phyloP scores from a whole-genome alignment of 345 rosid genomes.

The Bruguiera gymnorhiza region DNA sequence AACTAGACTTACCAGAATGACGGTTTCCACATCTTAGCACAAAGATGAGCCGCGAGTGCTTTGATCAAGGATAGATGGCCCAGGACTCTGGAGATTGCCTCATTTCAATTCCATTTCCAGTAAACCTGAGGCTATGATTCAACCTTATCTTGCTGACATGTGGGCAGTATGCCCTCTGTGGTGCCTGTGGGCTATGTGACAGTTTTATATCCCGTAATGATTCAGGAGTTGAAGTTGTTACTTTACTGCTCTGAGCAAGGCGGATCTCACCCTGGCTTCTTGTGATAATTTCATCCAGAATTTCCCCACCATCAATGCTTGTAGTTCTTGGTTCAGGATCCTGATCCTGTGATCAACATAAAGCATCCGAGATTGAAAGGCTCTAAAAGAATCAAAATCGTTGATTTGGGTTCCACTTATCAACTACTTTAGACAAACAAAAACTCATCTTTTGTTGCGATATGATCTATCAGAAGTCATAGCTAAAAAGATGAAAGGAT shows the following conservation, averaged over 20 bases:
- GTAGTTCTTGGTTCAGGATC: constrained; percentile 31
- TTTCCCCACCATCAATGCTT: constrained; percentile 50
- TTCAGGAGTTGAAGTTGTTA: constrained; percentile 42
- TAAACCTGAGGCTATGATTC: constrained; percentile 37
- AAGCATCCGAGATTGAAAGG: constrained; percentile 5
- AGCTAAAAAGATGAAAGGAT: neutral
- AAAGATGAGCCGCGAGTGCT: constrained; percentile 29
- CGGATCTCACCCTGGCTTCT: constrained; percentile 86
- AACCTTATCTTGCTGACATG: constrained; percentile 43
- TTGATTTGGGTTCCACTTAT: too few relatives aligned
- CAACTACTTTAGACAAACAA: too few relatives aligned
- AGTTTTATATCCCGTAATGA: constrained; percentile 34
- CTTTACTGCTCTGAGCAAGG: constrained; percentile 55
- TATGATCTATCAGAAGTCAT: neutral
- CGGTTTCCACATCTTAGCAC: constrained; percentile 19
- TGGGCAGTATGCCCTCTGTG: constrained; percentile 31
- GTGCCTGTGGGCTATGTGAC: constrained; percentile 35
- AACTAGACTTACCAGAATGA: constrained; percentile 18
- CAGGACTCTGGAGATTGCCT: constrained; percentile 45
- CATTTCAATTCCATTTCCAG: constrained; percentile 30
- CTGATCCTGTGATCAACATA: constrained; percentile 40
- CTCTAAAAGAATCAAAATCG: too few relatives aligned
- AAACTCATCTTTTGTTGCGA: neutral
- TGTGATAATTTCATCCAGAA: constrained; percentile 71
- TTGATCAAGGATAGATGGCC: constrained; percentile 48